A percentile compares a stretch with the other conserved stretches of the same genome.
Evolutionary conservation across 2,329 filamentous ascomycete genomes (phyloP).

Genomic region (Mycosphaerella arachidis): DNA sequence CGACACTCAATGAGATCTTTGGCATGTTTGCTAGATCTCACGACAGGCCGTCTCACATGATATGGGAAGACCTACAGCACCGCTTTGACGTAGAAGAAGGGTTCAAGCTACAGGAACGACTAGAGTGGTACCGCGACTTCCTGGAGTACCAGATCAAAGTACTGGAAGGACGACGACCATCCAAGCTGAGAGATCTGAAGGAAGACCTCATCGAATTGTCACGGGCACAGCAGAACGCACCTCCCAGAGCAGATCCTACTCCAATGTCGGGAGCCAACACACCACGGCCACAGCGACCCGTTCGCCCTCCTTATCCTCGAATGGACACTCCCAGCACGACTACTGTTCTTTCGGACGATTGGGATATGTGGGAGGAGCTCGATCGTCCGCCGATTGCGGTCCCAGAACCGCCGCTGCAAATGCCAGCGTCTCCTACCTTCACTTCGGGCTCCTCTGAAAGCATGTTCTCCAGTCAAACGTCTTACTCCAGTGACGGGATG

Average conservation of each 20-base stretch:
- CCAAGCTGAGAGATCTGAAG: constrained; percentile 2
- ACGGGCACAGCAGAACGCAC: constrained; percentile 12
- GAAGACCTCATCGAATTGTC: constrained; percentile 8
- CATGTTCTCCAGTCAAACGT: constrained; percentile 33
- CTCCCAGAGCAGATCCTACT: not conserved
- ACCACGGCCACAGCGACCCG: constrained; percentile 12
- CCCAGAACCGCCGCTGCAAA: constrained; percentile 33
- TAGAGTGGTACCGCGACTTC: constrained; percentile 50
- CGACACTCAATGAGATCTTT: constrained; percentile 50
- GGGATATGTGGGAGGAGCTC: constrained; percentile 1
- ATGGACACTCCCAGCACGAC: constrained; percentile 19
- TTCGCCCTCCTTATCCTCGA: constrained; percentile 8
- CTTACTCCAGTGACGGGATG: constrained; percentile 22
- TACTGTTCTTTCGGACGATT: constrained; percentile 13
- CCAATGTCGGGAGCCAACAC: constrained; percentile 13
- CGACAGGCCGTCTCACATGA: constrained; percentile 41
- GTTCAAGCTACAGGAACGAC: constrained; percentile 43
- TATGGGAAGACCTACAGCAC: constrained; percentile 49
- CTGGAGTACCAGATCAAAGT: constrained; percentile 36
- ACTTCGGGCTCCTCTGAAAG: constrained; percentile 42
- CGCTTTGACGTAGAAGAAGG: constrained; percentile 46
- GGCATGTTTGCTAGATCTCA: constrained; percentile 41
- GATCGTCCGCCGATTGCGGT: not conserved
- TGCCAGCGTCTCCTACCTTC: constrained; percentile 37
- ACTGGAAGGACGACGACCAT: constrained; percentile 13